Percentiles rank a stretch among this genome's conserved stretches.
Evolutionary conservation across 1,284 basidiomycete species (phyloP).

Genomic region (Apiotrichum gracile): DNA sequence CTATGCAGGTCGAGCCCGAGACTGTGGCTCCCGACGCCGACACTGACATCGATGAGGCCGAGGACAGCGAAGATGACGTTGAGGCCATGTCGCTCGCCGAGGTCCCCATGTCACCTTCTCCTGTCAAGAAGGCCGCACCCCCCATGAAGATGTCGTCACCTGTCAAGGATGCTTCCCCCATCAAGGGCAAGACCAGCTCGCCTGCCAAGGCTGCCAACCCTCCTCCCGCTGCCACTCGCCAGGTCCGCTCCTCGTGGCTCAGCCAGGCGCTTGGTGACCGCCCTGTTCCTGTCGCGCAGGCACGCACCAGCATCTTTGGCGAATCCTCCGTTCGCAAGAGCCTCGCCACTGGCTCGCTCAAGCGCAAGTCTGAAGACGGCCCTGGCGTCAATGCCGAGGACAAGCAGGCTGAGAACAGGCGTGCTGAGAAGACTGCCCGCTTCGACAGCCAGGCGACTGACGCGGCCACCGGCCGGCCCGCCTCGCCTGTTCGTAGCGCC

Average conservation of each 20-base stretch:
- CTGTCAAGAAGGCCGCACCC: neutral
- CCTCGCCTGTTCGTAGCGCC: slow-evolving; percentile 12
- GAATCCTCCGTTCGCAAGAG: slow-evolving; percentile 24
- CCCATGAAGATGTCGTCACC: neutral
- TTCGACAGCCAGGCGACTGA: slow-evolving; percentile 17
- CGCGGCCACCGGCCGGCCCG: slow-evolving; percentile 7
- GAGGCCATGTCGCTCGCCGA: neutral
- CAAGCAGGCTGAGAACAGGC: slow-evolving; percentile 3
- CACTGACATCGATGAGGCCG: neutral
- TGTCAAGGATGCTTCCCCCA: neutral
- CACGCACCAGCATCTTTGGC: slow-evolving; percentile 8
- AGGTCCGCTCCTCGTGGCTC: slow-evolving; percentile 44
- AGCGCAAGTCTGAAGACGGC: slow-evolving; percentile 36
- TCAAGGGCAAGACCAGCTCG: neutral
- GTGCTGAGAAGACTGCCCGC: slow-evolving; percentile 33
- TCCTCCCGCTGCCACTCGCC: slow-evolving; percentile 18
- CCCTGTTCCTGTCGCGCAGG: slow-evolving; percentile 20
- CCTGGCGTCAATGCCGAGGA: slow-evolving; percentile 14
- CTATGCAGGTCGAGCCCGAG: neutral
- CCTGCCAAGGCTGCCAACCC: neutral
- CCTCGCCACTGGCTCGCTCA: slow-evolving; percentile 23
- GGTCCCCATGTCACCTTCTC: slow-evolving; percentile 2
- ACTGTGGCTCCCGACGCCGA: neutral
- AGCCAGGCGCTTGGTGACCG: slow-evolving; percentile 38
- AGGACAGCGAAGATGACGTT: neutral